Evolutionary conservation across 352 stramenopile species (phyloP).

Genomic region (Globisporangium solare): DNA sequence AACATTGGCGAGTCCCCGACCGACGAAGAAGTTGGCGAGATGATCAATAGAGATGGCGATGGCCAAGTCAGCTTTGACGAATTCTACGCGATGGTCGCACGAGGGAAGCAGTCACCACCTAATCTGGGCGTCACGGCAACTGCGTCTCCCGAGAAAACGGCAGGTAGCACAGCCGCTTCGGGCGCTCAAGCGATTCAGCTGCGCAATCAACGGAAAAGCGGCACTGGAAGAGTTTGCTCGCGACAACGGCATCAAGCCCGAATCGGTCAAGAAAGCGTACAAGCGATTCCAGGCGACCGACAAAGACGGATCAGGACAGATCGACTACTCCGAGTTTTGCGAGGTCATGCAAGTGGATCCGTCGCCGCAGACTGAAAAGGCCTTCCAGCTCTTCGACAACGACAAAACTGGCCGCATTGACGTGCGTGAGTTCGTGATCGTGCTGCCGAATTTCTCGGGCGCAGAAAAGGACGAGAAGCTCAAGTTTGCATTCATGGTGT

Average conservation of each 20-base stretch:
- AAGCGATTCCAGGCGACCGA: conserved; percentile 94
- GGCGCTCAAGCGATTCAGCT: conserved; percentile 85
- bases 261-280: conserved; percentile 96
- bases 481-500: conserved; percentile 95
- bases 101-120: conserved; percentile 87
- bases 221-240: conserved; percentile 91
- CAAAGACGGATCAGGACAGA: conserved; percentile 93
- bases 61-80: conserved; percentile 94
- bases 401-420: conserved; percentile 91
- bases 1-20: conserved; percentile 94
- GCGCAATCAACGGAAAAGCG: conserved; percentile 89
- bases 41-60: conserved; percentile 95
- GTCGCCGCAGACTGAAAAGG: conserved; percentile 86
- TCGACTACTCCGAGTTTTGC: conserved; percentile 97
- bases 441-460: conserved; percentile 91
- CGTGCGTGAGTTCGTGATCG: conserved; percentile 94
- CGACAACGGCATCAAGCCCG: conserved; percentile 94
- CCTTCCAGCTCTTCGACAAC: conserved; percentile 95
- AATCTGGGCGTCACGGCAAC: conserved; percentile 57
- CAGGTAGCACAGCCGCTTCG: conserved; percentile 21
- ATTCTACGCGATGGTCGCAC: conserved; percentile 95
- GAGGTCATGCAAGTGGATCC: conserved; percentile 94
- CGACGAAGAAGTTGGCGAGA: conserved; percentile 95
- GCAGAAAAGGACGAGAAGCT: conserved; percentile 95
- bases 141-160: conserved; percentile 26